phyloP scores from a whole-genome alignment of 129 eudicot species.

The Artemisia annua region DNA sequence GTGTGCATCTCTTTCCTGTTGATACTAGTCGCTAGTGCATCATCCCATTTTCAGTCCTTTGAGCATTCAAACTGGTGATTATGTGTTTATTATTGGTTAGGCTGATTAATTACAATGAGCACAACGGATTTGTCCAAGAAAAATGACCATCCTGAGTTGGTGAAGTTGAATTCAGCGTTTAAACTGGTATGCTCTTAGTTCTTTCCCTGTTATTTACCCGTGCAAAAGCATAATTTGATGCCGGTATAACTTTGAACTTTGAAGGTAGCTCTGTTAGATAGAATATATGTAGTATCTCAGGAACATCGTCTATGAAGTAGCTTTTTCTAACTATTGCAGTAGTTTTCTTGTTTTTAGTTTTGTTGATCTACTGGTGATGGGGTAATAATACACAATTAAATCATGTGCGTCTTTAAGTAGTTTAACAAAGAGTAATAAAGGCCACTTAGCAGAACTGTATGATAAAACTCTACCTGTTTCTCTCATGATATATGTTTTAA shows the following conservation, averaged over 20 bases:
- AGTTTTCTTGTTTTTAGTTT: neutral
- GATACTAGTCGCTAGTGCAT: too few relatives aligned
- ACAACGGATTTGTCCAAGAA: slow-evolving; percentile 44
- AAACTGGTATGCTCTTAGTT: slow-evolving; percentile 49
- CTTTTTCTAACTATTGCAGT: neutral
- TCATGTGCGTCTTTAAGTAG: neutral
- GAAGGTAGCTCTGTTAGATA: too few relatives aligned
- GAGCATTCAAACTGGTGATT: neutral
- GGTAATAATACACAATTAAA: neutral
- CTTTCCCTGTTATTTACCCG: neutral
- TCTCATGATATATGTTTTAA: neutral
- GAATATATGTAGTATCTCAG: neutral
- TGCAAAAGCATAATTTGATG: neutral
- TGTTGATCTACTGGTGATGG: slow-evolving; percentile 9
- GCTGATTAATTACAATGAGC: slow-evolving; percentile 44
- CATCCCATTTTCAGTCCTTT: neutral
- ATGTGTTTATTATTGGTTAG: slow-evolving; percentile 27
- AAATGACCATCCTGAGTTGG: slow-evolving; percentile 45
- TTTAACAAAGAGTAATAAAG: neutral
- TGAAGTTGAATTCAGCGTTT: slow-evolving; percentile 62
- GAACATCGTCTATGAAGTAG: slow-evolving; percentile 1
- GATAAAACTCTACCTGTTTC: neutral
- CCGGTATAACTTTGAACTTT: too few relatives aligned
- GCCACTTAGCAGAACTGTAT: neutral
- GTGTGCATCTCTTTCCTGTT: too few relatives aligned